Evolutionary conservation across 2,329 filamentous ascomycete species (phyloP).

Genomic region (Cordyceps javanica): DNA sequence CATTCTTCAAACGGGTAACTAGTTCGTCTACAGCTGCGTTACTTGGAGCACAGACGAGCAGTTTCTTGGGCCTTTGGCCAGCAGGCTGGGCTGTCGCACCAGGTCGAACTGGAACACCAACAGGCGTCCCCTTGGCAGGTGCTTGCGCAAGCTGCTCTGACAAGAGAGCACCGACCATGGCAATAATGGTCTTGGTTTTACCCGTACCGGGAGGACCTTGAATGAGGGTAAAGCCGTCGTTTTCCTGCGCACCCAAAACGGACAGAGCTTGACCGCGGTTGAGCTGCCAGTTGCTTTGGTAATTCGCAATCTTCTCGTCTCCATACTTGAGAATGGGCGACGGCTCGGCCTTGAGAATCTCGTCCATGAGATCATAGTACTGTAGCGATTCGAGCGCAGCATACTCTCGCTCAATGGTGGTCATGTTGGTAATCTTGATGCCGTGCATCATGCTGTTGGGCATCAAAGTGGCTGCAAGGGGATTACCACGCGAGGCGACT

Average conservation of each 20-base stretch:
- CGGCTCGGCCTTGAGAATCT: slow-evolving; percentile 82
- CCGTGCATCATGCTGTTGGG: slow-evolving; percentile 66
- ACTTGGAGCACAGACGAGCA: slow-evolving; percentile 95
- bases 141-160: slow-evolving; percentile 31
- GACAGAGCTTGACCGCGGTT: slow-evolving; percentile 88
- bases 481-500: slow-evolving; percentile 61
- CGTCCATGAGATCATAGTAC: slow-evolving; percentile 93
- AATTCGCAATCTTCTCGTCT: slow-evolving; percentile 61
- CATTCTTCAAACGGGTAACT: slow-evolving; percentile 84
- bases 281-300: slow-evolving; percentile 72
- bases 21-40: slow-evolving; percentile 97
- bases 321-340: slow-evolving; percentile 80
- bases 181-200: slow-evolving; percentile 97
- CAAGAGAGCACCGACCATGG: slow-evolving; percentile 82
- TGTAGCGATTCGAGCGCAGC: slow-evolving; percentile 84
- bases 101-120: slow-evolving; percentile 26
- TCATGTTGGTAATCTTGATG: slow-evolving; percentile 85
- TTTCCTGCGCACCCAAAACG: slow-evolving; percentile 85
- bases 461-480: slow-evolving; percentile 56
- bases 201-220: slow-evolving; percentile 95
- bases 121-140: slow-evolving; percentile 26
- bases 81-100: neutral
- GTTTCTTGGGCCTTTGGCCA: slow-evolving; percentile 58
- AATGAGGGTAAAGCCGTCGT: slow-evolving; percentile 94
- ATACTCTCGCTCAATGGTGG: slow-evolving; percentile 90